phyloP scores from a whole-genome alignment of 116 monocot species.

The Zostera marina region DNA sequence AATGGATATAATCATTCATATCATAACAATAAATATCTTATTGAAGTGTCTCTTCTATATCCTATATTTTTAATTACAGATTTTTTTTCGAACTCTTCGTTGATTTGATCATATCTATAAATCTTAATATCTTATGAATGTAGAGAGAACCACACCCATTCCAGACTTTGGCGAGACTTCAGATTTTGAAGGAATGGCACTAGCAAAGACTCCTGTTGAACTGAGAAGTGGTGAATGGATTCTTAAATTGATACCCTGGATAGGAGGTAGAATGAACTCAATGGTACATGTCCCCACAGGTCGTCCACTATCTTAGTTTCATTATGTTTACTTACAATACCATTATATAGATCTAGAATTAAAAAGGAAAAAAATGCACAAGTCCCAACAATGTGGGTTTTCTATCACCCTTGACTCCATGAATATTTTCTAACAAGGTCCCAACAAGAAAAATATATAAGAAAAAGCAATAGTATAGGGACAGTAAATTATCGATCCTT shows the following conservation, averaged over 20 bases:
- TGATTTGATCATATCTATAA: neutral
- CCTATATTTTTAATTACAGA: no score
- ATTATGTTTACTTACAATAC: neutral
- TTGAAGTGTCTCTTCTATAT: no score
- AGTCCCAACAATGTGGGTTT: no score
- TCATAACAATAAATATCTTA: no score
- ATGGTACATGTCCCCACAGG: constrained; percentile 82
- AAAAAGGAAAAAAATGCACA: no score
- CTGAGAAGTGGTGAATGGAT: constrained; percentile 68
- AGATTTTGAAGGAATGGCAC: constrained; percentile 38
- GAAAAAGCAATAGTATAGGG: no score
- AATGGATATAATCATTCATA: no score
- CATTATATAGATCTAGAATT: neutral
- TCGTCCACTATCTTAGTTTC: constrained; percentile 5
- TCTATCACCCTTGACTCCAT: no score
- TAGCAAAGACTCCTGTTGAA: constrained; percentile 53
- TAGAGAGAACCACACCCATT: constrained; percentile 40
- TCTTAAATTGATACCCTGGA: constrained; percentile 75
- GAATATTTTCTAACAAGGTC: no score
- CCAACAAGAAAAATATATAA: no score
- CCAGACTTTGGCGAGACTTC: constrained; percentile 35
- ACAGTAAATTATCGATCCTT: no score
- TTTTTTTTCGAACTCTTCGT: neutral
- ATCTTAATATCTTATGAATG: neutral
- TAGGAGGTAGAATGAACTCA: constrained; percentile 78